These are phyloP conservation scores for Melanomma pulvis-pyrius DNA, from an alignment of 495 filamentous ascomycete species.

Conservation along the genomic window DNA sequence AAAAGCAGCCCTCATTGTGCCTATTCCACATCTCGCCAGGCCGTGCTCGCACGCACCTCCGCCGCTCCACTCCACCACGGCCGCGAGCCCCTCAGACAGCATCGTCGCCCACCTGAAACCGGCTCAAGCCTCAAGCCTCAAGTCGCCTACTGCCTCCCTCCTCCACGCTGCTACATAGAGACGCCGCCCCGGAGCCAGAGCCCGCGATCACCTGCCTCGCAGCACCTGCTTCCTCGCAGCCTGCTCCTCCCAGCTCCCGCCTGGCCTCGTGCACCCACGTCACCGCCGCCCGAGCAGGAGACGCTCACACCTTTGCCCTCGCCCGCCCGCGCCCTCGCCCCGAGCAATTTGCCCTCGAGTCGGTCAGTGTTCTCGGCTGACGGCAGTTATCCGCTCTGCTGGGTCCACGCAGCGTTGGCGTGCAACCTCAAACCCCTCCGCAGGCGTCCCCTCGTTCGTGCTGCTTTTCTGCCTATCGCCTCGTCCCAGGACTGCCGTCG, in stretches of 20 bases:
- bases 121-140: neutral
- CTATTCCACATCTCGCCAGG: conserved; percentile 26
- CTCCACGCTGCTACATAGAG: neutral
- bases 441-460: conserved; percentile 11
- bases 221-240: conserved; percentile 8
- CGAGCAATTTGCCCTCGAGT: conserved; percentile 9
- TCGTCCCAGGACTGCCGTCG: conserved; percentile 18
- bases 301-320: neutral
- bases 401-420: conserved; percentile 27
- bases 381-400: conserved; percentile 22
- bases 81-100: conserved; percentile 3
- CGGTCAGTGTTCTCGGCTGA: conserved; percentile 35
- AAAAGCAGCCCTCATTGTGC: conserved; percentile 15
- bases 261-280: conserved; percentile 9
- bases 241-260: neutral
- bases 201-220: neutral
- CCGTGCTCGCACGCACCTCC: conserved; percentile 33
- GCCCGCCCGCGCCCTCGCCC: conserved; percentile 1
- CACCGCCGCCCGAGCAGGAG: conserved; percentile 16
- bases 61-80: conserved; percentile 6
- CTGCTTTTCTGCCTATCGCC: conserved; percentile 11
- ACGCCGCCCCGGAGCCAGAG: neutral
- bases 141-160: too few species aligned
- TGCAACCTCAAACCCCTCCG: conserved; percentile 22
- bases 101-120: conserved; percentile 12